phyloP scores from a whole-genome alignment of 805 yeast species.

The Torulaspora indica region DNA sequence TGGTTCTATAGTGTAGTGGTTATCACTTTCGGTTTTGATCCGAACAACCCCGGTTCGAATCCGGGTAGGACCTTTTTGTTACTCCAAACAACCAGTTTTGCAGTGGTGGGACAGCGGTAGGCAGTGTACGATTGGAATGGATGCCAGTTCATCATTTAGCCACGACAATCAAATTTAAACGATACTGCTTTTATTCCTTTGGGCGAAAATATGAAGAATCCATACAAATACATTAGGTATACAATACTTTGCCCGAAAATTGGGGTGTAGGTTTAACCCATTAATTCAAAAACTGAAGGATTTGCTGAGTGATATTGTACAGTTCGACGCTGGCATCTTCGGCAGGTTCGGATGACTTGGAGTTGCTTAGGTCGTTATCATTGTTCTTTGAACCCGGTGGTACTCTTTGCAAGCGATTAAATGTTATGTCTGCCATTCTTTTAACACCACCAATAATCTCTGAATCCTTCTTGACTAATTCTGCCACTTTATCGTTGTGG shows the following conservation, averaged over 20 bases:
- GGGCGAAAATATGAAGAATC: neutral
- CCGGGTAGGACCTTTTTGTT: slow-evolving; percentile 67
- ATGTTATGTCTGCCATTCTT: slow-evolving; percentile 40
- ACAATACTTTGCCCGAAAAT: slow-evolving; percentile 1
- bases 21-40: slow-evolving; percentile 79
- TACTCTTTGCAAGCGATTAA: slow-evolving; percentile 30
- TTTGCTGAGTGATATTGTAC: slow-evolving; percentile 63
- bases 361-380: slow-evolving; percentile 24
- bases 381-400: slow-evolving; percentile 23
- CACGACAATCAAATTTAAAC: too few relatives aligned
- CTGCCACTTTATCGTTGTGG: slow-evolving; percentile 58
- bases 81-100: too few relatives aligned
- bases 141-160: too few relatives aligned
- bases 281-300: slow-evolving; percentile 44
- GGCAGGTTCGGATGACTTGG: slow-evolving; percentile 37
- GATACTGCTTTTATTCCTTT: slow-evolving; percentile 3
- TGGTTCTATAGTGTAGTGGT: slow-evolving; percentile 65
- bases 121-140: too few relatives aligned
- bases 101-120: too few relatives aligned
- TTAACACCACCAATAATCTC: slow-evolving; percentile 53
- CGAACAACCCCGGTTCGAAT: slow-evolving; percentile 80
- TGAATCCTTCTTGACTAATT: slow-evolving; percentile 51
- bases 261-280: slow-evolving; percentile 1
- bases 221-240: slow-evolving; percentile 3
- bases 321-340: slow-evolving; percentile 64